phyloP scores from a whole-genome alignment of 140 eudicot species.

The Flaveria floridana region DNA sequence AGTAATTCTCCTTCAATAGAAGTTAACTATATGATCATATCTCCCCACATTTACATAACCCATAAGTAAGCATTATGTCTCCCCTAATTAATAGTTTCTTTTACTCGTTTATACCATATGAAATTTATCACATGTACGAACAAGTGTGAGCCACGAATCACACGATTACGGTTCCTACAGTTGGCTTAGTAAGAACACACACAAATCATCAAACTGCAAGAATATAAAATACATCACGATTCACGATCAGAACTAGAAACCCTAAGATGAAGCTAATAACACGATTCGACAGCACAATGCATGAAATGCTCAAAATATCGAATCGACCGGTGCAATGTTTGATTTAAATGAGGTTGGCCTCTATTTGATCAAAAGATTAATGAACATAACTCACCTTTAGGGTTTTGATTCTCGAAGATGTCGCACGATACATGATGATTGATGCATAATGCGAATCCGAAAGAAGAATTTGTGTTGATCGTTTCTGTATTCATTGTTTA shows the following conservation, averaged over 20 bases:
- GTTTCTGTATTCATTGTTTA: conserved; percentile 17
- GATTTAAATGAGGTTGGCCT: no score
- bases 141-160: no score
- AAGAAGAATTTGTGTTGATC: neutral
- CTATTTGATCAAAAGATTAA: neutral
- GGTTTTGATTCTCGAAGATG: conserved; percentile 59
- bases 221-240: conserved; percentile 2
- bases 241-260: conserved; percentile 28
- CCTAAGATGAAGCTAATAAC: conserved; percentile 16
- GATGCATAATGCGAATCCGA: neutral
- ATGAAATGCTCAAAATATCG: neutral
- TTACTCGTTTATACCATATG: no score
- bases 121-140: no score
- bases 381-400: conserved; percentile 50
- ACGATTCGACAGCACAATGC: conserved; percentile 1
- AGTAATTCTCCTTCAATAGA: neutral
- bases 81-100: no score
- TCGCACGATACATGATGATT: conserved; percentile 60
- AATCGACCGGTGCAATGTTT: neutral
- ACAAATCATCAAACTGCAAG: conserved; percentile 22
- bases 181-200: neutral
- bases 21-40: neutral
- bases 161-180: neutral
- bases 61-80: no score
- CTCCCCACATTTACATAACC: no score